Base-by-base conservation (phyloP, 1,284 basidiomycete species). In the Volvariella volvacea region DNA sequence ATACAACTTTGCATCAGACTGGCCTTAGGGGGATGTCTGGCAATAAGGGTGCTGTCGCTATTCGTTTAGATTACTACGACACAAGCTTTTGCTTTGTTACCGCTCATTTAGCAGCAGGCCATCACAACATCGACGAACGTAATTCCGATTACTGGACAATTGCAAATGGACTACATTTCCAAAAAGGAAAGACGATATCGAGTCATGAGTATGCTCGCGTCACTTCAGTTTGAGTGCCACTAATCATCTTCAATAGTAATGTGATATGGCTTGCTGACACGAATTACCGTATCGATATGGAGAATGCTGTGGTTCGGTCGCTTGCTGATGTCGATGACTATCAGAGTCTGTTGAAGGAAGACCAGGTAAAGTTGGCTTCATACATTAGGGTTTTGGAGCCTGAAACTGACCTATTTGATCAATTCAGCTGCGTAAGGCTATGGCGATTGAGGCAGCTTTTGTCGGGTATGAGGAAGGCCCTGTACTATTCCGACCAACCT, bases 1-100 rank as follows among this genome's bases (percentile, higher is more conserved):
- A 45, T 12, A 12, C 25, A 12, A 28, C 12, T 12, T 6, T 41
- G 43, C 39, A 7, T 40, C 56, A 93, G 90, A 99, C 96, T 3
- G 96, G 96, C 16, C 71, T 99, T 31, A 82, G 92, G 45, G 96
- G 96, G 12, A 92, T 99, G 79, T 92, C 91, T 3, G 96, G 96
- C 17, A 99, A 99, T 67, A 99, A 95, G 66, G 91, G 91, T 17
- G 94, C 92, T 8, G 90, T 96, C 4, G 93, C 87, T 2, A 89
- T 99, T 52, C 83, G 96, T 16, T 71, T 99, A 48, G 87, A 97
- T 34, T 88, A 91, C 53, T 78, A 87, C 55, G 92, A 96, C 58
- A 89, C 93, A 4, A 87, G 79, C 39, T 85, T 99, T 55, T 99
- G 96, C 65, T 93, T 99, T 66, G 68, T 99, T 55, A 97, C 95